Evolutionary conservation across 345 rosid genomes (phyloP).

Genomic region (Mercurialis annua): DNA sequence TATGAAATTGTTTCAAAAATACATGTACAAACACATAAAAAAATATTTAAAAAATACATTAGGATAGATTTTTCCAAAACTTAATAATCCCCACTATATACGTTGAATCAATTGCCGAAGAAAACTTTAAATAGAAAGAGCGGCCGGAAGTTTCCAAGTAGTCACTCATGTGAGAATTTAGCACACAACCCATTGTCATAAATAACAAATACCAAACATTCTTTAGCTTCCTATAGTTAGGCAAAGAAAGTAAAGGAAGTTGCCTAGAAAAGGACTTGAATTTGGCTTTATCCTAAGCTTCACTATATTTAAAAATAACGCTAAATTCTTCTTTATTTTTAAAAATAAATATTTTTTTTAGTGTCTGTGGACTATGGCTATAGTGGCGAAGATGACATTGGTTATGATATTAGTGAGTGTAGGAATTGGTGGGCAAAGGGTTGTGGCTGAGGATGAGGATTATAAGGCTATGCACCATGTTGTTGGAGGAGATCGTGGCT

Average conservation of each 20-base stretch:
- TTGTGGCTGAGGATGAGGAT: slow-evolving; percentile 29
- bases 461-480: slow-evolving; percentile 36
- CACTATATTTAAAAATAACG: neutral
- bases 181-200: neutral
- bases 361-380: too few species aligned
- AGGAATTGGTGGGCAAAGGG: slow-evolving; percentile 14
- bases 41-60: too few species aligned
- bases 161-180: neutral
- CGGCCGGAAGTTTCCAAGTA: too few species aligned
- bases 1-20: too few species aligned
- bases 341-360: too few species aligned
- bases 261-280: neutral
- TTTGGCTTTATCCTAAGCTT: neutral
- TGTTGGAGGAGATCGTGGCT: slow-evolving; percentile 62
- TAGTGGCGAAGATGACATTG: neutral
- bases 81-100: too few species aligned
- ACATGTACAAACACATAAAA: too few species aligned
- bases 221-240: neutral
- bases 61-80: too few species aligned
- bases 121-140: too few species aligned
- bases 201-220: neutral
- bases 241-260: neutral
- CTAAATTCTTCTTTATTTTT: too few species aligned
- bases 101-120: too few species aligned
- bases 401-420: slow-evolving; percentile 12